phyloP scores from a whole-genome alignment of 306 rosid species.

The Trichosanthes truncata region DNA sequence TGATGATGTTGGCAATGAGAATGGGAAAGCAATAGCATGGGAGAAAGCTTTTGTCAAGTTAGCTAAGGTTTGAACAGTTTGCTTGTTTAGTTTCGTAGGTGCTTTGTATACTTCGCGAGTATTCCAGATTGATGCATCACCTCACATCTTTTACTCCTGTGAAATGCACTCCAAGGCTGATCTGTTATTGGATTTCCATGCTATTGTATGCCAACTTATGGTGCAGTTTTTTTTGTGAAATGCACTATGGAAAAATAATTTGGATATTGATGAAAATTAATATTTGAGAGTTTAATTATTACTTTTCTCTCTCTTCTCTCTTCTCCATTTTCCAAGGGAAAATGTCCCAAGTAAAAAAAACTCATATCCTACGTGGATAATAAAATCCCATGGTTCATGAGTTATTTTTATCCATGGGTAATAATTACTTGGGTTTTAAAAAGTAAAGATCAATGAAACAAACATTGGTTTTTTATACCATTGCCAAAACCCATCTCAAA shows the following conservation, averaged over 20 bases:
- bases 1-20: conserved; percentile 61
- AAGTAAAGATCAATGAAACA: too few relatives aligned
- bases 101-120: background rate
- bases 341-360: too few relatives aligned
- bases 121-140: conserved; percentile 9
- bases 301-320: too few relatives aligned
- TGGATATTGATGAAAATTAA: too few relatives aligned
- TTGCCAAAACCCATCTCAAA: too few relatives aligned
- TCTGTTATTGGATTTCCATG: background rate
- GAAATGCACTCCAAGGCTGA: background rate
- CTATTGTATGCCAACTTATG: background rate
- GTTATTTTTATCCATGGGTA: too few relatives aligned
- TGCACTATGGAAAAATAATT: background rate
- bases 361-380: too few relatives aligned
- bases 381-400: too few relatives aligned
- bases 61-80: conserved; percentile 57
- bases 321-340: too few relatives aligned
- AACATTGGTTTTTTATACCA: too few relatives aligned
- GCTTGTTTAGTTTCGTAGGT: conserved; percentile 12
- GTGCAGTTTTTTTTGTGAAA: background rate
- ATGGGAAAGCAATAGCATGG: conserved; percentile 78
- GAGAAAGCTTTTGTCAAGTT: conserved; percentile 76
- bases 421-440: too few relatives aligned
- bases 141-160: background rate
- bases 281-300: too few relatives aligned